phyloP scores from a whole-genome alignment of 352 stramenopile genomes.

The Pythium phragmitis region DNA sequence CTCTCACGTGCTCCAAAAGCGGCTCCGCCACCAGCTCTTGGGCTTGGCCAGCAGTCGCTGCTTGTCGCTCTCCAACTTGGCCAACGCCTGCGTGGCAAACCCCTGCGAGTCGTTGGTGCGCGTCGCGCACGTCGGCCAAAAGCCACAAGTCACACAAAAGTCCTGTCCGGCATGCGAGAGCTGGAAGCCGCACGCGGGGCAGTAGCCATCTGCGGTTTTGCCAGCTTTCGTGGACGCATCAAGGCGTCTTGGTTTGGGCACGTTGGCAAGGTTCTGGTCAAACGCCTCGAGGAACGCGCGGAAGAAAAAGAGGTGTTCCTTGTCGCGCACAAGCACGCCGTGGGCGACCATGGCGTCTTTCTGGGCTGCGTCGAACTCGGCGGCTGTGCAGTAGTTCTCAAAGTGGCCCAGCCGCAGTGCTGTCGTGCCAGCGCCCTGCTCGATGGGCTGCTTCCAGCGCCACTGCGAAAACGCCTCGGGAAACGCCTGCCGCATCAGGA shows the following conservation, averaged over 20 bases:
- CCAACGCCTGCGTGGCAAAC: slow-evolving; percentile 47
- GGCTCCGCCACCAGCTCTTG: neutral
- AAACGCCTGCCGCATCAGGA: slow-evolving; percentile 84
- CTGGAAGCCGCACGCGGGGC: slow-evolving; percentile 43
- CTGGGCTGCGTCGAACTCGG: slow-evolving; percentile 44
- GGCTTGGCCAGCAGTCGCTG: slow-evolving; percentile 6
- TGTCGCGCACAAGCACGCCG: slow-evolving; percentile 58
- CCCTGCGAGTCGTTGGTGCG: slow-evolving; percentile 53
- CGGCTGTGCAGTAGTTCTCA: slow-evolving; percentile 36
- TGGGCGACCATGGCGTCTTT: slow-evolving; percentile 34
- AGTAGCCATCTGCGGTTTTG: slow-evolving; percentile 24
- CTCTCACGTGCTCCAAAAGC: too few relatives aligned
- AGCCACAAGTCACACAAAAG: slow-evolving; percentile 64
- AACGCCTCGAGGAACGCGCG: slow-evolving; percentile 60
- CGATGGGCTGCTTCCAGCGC: slow-evolving; percentile 88
- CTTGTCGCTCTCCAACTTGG: slow-evolving; percentile 30
- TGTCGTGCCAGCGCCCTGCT: slow-evolving; percentile 77
- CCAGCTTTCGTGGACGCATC: neutral
- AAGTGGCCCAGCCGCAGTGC: slow-evolving; percentile 66
- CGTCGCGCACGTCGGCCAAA: slow-evolving; percentile 60
- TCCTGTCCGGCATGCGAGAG: slow-evolving; percentile 48
- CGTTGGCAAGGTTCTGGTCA: slow-evolving; percentile 39
- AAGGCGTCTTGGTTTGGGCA: slow-evolving; percentile 33
- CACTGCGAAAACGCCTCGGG: slow-evolving; percentile 82
- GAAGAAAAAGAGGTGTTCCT: slow-evolving; percentile 73